Conservation (phyloP, 257 asterid species). For the Nicotiana undulata region DNA sequence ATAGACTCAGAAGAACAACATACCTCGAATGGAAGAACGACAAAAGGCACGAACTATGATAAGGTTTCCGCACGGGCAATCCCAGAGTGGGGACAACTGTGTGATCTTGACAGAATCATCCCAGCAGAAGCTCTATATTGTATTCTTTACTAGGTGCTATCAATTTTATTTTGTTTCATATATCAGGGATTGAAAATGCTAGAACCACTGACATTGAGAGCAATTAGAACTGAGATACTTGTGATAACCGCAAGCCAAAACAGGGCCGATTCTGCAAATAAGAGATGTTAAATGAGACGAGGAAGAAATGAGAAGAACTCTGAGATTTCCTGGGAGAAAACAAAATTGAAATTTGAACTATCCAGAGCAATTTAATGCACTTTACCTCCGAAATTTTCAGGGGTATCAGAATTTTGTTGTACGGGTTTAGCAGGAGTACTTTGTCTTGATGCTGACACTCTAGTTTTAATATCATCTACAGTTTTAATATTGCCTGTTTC, state of each 20-base stretch:
- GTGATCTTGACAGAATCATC: not conserved
- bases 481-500: slow-evolving; percentile 51
- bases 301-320: slow-evolving; percentile 7
- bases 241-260: slow-evolving; percentile 77
- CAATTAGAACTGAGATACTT: slow-evolving; percentile 64
- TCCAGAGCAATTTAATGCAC: not conserved
- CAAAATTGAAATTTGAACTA: not conserved
- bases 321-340: not conserved
- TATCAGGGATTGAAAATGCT: slow-evolving; percentile 83
- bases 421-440: slow-evolving; percentile 23
- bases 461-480: slow-evolving; percentile 20
- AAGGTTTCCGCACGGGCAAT: not conserved
- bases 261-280: slow-evolving; percentile 57
- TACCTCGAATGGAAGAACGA: not conserved
- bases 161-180: slow-evolving; percentile 1
- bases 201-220: slow-evolving; percentile 60
- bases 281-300: slow-evolving; percentile 1
- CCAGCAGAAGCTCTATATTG: not conserved
- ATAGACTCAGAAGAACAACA: not conserved
- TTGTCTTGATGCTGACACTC: slow-evolving; percentile 26
- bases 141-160: not conserved
- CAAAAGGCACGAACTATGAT: not conserved
- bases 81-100: not conserved
- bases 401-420: slow-evolving; percentile 27
- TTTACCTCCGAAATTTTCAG: slow-evolving; percentile 52